Conservation (phyloP, 331 rosid genomes). For the Spiraea crenata region DNA sequence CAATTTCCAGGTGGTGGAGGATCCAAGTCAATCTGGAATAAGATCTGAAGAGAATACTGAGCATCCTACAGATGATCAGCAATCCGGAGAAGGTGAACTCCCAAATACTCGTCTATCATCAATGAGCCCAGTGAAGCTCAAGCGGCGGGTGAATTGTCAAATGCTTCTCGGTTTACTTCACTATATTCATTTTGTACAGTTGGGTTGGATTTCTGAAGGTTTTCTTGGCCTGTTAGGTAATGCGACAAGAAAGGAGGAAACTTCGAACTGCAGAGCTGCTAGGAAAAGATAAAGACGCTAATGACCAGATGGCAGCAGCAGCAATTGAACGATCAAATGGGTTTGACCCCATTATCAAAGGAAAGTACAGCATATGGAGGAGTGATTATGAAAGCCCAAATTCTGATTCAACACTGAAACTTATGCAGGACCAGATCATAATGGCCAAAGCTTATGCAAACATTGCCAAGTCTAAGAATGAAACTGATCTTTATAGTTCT, state of each 20-base stretch:
- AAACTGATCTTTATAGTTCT: conserved; percentile 51
- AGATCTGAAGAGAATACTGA: conserved; percentile 38
- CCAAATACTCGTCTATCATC: conserved; percentile 33
- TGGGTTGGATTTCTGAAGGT: conserved; percentile 25
- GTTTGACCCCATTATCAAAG: conserved; percentile 56
- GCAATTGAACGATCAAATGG: conserved; percentile 67
- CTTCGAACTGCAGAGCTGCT: conserved; percentile 60
- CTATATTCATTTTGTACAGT: conserved; percentile 23
- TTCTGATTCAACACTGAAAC: conserved; percentile 91
- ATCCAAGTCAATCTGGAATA: conserved; percentile 39
- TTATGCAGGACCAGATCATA: conserved; percentile 90
- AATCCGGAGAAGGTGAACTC: conserved; percentile 48
- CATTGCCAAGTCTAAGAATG: conserved; percentile 81
- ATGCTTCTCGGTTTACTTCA: conserved; percentile 14
- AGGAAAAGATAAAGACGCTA: conserved; percentile 61
- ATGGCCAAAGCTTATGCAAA: conserved; percentile 86
- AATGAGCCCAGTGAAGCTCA: conserved; percentile 80
- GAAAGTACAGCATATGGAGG: conserved; percentile 97
- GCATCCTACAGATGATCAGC: conserved; percentile 38
- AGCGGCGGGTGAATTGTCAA: conserved; percentile 59
- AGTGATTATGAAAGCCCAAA: conserved; percentile 78
- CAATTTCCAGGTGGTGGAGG: conserved; percentile 42
- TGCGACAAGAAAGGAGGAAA: conserved; percentile 78
- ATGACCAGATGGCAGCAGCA: conserved; percentile 52
- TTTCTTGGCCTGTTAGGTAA: conserved; percentile 45